A percentile compares a stretch with the other conserved stretches of the same genome.
Conservation (phyloP, 805 yeast species). For the Wickerhamiella domercqiae region DNA sequence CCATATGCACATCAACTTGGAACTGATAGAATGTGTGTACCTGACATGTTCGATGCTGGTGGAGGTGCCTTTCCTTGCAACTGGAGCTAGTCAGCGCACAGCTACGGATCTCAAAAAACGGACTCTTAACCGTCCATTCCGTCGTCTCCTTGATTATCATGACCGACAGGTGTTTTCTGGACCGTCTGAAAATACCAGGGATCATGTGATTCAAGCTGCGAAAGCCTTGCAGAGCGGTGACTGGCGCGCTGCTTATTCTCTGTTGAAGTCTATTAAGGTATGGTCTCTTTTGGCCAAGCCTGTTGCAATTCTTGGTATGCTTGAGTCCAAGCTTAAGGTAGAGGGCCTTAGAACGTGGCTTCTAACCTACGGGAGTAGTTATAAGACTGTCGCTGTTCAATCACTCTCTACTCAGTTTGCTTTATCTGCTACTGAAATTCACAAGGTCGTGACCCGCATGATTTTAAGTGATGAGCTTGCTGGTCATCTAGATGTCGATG, state of each 20-base stretch:
- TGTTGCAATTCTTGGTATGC: constrained; percentile 42
- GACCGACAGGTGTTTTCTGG: constrained; percentile 93
- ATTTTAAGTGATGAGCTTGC: constrained; percentile 61
- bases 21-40: constrained; percentile 85
- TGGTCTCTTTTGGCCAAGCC: constrained; percentile 71
- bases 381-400: constrained; percentile 54
- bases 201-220: constrained; percentile 84
- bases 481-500: constrained; percentile 57
- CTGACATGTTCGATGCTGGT: constrained; percentile 76
- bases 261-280: constrained; percentile 61
- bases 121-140: constrained; percentile 65
- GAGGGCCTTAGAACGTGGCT: constrained; percentile 90
- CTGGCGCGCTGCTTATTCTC: constrained; percentile 64
- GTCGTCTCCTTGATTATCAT: constrained; percentile 79
- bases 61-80: constrained; percentile 84
- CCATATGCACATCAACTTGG: constrained; percentile 96
- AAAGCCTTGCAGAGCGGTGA: constrained; percentile 76
- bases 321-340: constrained; percentile 63
- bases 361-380: constrained; percentile 65
- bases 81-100: constrained; percentile 30
- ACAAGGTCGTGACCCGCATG: constrained; percentile 55
- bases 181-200: constrained; percentile 94
- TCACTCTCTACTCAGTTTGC: constrained; percentile 55
- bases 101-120: constrained; percentile 45
- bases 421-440: constrained; percentile 39